These are phyloP conservation scores for Epichloe sibirici DNA, from an alignment of 2,329 filamentous ascomycete species.

Conservation along the genomic window DNA sequence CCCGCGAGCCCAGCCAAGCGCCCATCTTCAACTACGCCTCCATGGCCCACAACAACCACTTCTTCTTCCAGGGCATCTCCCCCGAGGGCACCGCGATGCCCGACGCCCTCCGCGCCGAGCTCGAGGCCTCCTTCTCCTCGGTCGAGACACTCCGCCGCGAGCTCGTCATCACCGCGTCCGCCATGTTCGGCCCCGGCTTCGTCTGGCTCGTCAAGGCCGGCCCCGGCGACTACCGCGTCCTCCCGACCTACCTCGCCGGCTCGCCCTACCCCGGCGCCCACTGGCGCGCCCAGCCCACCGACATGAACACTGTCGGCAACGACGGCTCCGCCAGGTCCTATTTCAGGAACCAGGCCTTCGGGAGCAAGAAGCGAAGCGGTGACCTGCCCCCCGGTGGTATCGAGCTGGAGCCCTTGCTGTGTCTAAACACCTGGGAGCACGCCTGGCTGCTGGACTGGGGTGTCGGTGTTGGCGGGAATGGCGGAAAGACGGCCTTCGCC, in stretches of 20 bases:
- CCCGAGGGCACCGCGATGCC: slow-evolving; percentile 40
- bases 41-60: slow-evolving; percentile 85
- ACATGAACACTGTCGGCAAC: slow-evolving; percentile 54
- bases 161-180: slow-evolving; percentile 65
- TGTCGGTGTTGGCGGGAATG: slow-evolving; percentile 40
- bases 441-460: slow-evolving; percentile 77
- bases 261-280: slow-evolving; percentile 79
- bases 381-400: slow-evolving; percentile 53
- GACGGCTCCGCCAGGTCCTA: slow-evolving; percentile 24
- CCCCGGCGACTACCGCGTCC: slow-evolving; percentile 47
- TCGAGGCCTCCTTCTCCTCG: slow-evolving; percentile 65
- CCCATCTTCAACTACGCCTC: slow-evolving; percentile 90
- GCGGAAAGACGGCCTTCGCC: slow-evolving; percentile 64
- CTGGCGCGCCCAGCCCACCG: slow-evolving; percentile 56
- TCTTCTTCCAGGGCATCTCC: slow-evolving; percentile 57
- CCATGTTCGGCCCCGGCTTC: slow-evolving; percentile 96
- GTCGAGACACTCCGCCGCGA: slow-evolving; percentile 71
- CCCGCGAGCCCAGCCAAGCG: slow-evolving; percentile 67
- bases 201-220: slow-evolving; percentile 74
- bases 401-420: slow-evolving; percentile 65
- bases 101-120: slow-evolving; percentile 39
- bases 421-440: slow-evolving; percentile 95
- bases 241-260: slow-evolving; percentile 85
- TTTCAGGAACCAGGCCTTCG: slow-evolving; percentile 26
- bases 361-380: slow-evolving; percentile 15